phyloP scores from a whole-genome alignment of 2,329 filamentous ascomycete species.

The Colletotrichum sp. region DNA sequence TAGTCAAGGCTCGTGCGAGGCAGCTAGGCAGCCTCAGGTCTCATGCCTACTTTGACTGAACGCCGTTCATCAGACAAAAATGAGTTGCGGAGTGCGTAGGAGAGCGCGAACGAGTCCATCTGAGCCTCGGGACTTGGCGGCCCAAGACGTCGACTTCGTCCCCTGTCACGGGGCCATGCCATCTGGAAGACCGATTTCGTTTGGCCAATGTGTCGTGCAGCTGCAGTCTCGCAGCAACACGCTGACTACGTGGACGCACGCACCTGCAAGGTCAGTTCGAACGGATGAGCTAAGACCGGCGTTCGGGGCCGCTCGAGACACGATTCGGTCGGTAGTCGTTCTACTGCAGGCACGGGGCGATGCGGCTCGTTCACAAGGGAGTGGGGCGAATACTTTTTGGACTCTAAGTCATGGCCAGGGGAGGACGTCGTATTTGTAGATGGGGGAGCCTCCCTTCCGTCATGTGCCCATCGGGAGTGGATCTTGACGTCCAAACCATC shows the following conservation, averaged over 20 bases:
- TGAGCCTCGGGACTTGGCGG: neutral
- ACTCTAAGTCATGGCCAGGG: neutral
- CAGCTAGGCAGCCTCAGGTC: neutral
- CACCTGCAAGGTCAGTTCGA: neutral
- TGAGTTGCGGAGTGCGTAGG: neutral
- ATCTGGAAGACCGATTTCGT: neutral
- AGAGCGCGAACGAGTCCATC: neutral
- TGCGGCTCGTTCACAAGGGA: neutral
- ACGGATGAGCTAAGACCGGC: conserved; percentile 12
- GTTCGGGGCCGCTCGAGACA: conserved; percentile 11
- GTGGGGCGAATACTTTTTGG: neutral
- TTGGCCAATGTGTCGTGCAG: conserved; percentile 2
- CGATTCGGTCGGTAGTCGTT: neutral
- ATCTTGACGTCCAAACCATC: neutral
- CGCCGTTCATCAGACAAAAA: neutral
- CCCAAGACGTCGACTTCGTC: neutral
- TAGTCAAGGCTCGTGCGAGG: neutral
- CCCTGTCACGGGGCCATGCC: neutral
- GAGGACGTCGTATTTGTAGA: neutral
- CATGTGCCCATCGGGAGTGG: neutral
- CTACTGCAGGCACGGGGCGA: neutral
- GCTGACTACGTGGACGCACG: neutral
- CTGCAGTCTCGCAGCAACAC: conserved; percentile 11
- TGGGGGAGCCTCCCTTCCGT: neutral
- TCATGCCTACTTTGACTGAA: neutral